phyloP scores from a whole-genome alignment of 2,329 filamentous ascomycete genomes.

The Cercospora berteroae region DNA sequence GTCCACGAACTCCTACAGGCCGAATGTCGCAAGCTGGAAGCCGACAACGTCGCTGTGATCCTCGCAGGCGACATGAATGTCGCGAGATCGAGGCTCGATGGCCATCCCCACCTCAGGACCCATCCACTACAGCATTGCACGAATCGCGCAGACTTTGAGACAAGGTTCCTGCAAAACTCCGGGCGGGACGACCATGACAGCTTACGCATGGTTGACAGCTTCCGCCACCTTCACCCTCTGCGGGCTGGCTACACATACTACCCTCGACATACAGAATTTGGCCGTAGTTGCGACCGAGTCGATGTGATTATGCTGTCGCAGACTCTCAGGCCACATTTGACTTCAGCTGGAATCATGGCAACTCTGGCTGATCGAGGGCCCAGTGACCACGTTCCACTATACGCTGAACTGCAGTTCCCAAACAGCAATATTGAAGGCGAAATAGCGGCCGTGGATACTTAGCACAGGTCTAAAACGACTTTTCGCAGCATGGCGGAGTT shows the following conservation, averaged over 20 bases:
- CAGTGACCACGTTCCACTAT: conserved; percentile 57
- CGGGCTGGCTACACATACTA: conserved; percentile 53
- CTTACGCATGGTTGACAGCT: conserved; percentile 48
- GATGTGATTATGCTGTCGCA: conserved; percentile 52
- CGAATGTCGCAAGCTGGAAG: conserved; percentile 46
- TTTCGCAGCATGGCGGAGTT: background rate
- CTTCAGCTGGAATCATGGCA: conserved; percentile 44
- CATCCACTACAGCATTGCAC: conserved; percentile 49
- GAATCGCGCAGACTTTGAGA: conserved; percentile 53
- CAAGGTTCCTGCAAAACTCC: conserved; percentile 44
- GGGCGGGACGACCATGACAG: conserved; percentile 17
- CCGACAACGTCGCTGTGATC: conserved; percentile 45
- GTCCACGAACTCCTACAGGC: conserved; percentile 49
- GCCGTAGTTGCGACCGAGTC: conserved; percentile 54
- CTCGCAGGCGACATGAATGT: conserved; percentile 56
- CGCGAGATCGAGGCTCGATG: conserved; percentile 46
- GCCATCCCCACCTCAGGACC: conserved; percentile 49
- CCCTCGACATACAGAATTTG: conserved; percentile 45
- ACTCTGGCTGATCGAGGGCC: conserved; percentile 48
- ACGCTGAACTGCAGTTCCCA: conserved; percentile 28
- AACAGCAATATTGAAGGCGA: background rate
- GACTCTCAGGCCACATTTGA: conserved; percentile 40
- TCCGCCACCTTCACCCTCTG: conserved; percentile 45
- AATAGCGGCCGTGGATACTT: background rate
- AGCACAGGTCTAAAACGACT: background rate